Evolutionary conservation across 2,329 filamentous ascomycete genomes (phyloP).

Genomic region (Aspergillus fumigatus): DNA sequence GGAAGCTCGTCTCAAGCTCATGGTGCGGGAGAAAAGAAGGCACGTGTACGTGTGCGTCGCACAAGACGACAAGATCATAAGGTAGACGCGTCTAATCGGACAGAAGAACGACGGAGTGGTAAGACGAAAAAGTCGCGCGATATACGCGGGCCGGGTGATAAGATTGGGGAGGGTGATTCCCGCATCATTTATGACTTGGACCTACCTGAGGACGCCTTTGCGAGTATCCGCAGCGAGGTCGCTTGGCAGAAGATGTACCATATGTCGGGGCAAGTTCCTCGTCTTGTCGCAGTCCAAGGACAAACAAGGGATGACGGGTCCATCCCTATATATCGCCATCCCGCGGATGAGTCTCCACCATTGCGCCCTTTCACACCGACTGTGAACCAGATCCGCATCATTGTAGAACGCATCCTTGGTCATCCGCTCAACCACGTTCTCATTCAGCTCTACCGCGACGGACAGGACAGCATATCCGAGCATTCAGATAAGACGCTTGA

Average conservation of each 20-base stretch:
- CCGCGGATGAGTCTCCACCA: conserved; percentile 79
- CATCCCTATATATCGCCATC: conserved; percentile 90
- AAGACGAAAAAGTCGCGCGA: conserved; percentile 16
- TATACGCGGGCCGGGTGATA: conserved; percentile 46
- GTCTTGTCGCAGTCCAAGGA: conserved; percentile 86
- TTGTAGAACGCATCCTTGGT: conserved; percentile 67
- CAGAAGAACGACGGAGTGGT: conserved; percentile 17
- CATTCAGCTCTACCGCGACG: conserved; percentile 87
- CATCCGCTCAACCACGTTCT: conserved; percentile 86
- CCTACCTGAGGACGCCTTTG: conserved; percentile 58
- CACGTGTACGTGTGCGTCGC: conserved; percentile 23
- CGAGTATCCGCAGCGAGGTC: conserved; percentile 67
- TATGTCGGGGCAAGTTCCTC: conserved; percentile 83
- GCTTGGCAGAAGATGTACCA: conserved; percentile 91
- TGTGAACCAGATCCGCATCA: conserved; percentile 62
- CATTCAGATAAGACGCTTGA: conserved; percentile 97
- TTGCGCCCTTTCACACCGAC: conserved; percentile 70
- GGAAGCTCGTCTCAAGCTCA: conserved; percentile 1
- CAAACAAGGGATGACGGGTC: conserved; percentile 60
- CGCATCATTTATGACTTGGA: conserved; percentile 68
- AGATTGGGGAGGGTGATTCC: conserved; percentile 77
- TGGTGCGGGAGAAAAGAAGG: conserved; percentile 12
- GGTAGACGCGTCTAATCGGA: conserved; percentile 8
- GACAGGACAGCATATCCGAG: conserved; percentile 88
- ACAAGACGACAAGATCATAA: conserved; percentile 21